These are phyloP conservation scores for Phytomonas francai DNA, from an alignment of 208 protist species.

Conservation along the genomic window DNA sequence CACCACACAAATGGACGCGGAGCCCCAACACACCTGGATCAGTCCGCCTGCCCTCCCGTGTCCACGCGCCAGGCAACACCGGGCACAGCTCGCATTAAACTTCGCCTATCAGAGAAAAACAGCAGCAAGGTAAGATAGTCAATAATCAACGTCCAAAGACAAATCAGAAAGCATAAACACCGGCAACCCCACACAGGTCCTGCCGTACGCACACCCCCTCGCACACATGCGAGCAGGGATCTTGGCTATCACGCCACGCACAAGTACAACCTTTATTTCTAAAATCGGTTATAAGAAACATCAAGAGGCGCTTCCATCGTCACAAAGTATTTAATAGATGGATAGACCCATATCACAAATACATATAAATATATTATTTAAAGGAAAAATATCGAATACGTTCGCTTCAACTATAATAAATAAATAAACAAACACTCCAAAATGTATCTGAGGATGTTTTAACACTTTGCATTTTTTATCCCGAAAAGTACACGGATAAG, in stretches of 20 bases:
- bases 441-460: conserved; percentile 2
- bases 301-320: too few species aligned
- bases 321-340: too few species aligned
- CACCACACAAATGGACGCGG: not conserved
- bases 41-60: not conserved
- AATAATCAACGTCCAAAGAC: not conserved
- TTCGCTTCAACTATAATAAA: conserved; percentile 7
- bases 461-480: conserved; percentile 3
- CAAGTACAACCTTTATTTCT: too few species aligned
- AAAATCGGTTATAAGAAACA: too few species aligned
- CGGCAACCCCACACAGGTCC: not conserved
- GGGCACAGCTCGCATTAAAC: not conserved
- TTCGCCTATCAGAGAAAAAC: not conserved
- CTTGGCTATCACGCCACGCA: too few species aligned
- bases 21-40: not conserved
- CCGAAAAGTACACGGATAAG: too few species aligned
- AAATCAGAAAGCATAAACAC: not conserved
- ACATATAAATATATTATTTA: conserved; percentile 8
- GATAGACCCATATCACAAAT: too few species aligned
- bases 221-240: too few species aligned
- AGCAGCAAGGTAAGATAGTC: not conserved
- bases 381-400: not conserved
- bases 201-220: too few species aligned
- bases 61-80: not conserved
- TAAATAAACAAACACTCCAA: conserved; percentile 3